Evolutionary conservation across 164 flowering plant genomes (phyloP).

Genomic region (Kalanchoe fedtschenkoi): DNA sequence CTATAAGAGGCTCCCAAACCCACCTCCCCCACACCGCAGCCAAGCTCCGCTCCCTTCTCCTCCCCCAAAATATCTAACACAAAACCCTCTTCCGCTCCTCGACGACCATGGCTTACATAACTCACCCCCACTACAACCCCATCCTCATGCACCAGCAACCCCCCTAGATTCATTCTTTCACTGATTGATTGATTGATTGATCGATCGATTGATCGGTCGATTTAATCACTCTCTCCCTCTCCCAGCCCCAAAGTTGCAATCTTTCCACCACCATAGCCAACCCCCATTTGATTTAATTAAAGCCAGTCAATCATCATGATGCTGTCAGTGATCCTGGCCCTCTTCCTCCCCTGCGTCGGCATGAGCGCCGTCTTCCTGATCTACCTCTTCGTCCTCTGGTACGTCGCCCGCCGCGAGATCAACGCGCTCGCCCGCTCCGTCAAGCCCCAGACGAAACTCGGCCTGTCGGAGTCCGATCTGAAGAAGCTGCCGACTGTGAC

Average conservation of each 20-base stretch:
- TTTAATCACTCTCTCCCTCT: neutral
- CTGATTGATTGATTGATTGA: too few species aligned
- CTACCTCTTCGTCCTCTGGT: slow-evolving; percentile 1
- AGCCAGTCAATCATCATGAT: neutral
- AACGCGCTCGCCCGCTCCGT: slow-evolving; percentile 10
- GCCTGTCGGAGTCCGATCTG: slow-evolving; percentile 38
- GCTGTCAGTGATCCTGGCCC: neutral
- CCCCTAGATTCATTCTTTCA: neutral
- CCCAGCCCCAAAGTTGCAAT: neutral
- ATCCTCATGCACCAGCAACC: neutral
- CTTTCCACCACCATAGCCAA: neutral
- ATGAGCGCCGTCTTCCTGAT: neutral
- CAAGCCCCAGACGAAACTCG: slow-evolving; percentile 17
- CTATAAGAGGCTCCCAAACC: too few species aligned
- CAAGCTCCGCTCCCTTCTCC: too few species aligned
- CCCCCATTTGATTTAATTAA: neutral
- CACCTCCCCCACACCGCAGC: too few species aligned
- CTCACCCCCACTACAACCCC: neutral
- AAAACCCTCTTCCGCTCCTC: neutral
- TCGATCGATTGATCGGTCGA: too few species aligned
- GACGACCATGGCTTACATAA: neutral
- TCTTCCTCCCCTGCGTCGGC: slow-evolving; percentile 3
- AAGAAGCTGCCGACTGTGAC: slow-evolving; percentile 34
- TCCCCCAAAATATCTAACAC: too few species aligned
- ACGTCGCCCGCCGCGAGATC: neutral